phyloP scores from a whole-genome alignment of 1,284 basidiomycete genomes.

The Butyriboletus appendiculatus region DNA sequence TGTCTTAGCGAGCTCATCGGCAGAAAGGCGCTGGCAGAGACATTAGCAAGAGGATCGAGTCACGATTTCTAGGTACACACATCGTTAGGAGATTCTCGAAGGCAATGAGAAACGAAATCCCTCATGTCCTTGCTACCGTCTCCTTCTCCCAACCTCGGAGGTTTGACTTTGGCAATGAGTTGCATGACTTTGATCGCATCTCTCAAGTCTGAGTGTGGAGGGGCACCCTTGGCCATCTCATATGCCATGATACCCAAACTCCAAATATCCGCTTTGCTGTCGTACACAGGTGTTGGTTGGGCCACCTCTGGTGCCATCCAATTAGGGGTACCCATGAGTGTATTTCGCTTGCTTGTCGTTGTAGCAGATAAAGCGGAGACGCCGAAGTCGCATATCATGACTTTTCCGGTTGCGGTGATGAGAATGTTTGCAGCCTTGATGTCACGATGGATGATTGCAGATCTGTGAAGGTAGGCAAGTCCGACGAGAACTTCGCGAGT shows the following conservation, averaged over 20 bases:
- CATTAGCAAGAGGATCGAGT: conserved; percentile 2
- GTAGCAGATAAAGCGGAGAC: conserved; percentile 93
- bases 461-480: conserved; percentile 88
- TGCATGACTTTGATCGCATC: conserved; percentile 90
- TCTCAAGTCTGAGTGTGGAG: conserved; percentile 81
- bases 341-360: conserved; percentile 87
- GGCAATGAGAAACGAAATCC: conserved; percentile 86
- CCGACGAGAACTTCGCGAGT: conserved; percentile 88
- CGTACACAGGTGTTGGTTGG: conserved; percentile 84
- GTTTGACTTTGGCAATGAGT: conserved; percentile 86
- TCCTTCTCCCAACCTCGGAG: conserved; percentile 77
- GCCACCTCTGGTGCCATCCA: conserved; percentile 99
- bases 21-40: conserved; percentile 70
- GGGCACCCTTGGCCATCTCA: conserved; percentile 94
- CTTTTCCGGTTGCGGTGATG: conserved; percentile 82
- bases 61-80: conserved; percentile 46
- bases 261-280: conserved; percentile 97
- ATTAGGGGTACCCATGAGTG: conserved; percentile 94
- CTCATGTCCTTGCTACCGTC: conserved; percentile 85
- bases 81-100: conserved; percentile 82
- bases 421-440: conserved; percentile 97
- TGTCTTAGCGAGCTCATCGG: conserved; percentile 88
- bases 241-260: conserved; percentile 93
- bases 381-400: conserved; percentile 96
- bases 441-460: conserved; percentile 94